Base-by-base conservation (phyloP, 306 rosid species). In the Fragaria iinumae region DNA sequence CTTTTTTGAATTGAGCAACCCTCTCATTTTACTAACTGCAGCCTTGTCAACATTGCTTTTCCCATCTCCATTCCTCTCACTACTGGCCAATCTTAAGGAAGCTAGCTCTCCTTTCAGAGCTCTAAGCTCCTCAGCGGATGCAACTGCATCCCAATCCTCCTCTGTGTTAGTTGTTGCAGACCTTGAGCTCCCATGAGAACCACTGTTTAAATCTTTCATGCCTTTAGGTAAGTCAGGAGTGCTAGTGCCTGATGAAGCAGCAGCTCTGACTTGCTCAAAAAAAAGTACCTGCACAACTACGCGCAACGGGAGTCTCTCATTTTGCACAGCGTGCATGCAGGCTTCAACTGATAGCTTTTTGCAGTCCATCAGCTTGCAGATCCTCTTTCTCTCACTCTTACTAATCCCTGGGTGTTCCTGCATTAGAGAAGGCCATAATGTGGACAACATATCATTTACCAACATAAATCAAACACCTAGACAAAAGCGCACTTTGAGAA, bases 291-390 rank as follows among this genome's bases (percentile, higher is more conserved):
- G 99, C 87, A 96, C 97, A 8, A 96, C 93, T 11, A 96, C 96
- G 0, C 99, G 96, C 82, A 93, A 69, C 0, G 99, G 99, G 6
- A 96, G 93, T 82, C 99, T 87, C 92, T 96, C 99, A 7, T 96
- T 96, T 82, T 92, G 99, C 76, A 96, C 92, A 0, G 96, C 99
- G 20, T 96, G 99, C 90, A 89, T 64, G 80, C 97, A 92, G 0
- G 99, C 99, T 20, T 96, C 99, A 9, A 79, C 96, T 0, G 99
- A 96, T 20, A 96, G 87, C 77, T 85, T 96, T 77, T 84, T 83
- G 90, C 97, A 92, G 83, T 96, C 97, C 96, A 96, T 92, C 85
- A 96, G 80, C 84, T 89, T 91, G 93, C 99, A 96, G 77, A 96
- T 89, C 83, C 85, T 87, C 85, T 89, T 96, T 83, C 86, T 92